Conservation (phyloP, 2,329 filamentous ascomycete species). For the Diaporthe sp. region DNA sequence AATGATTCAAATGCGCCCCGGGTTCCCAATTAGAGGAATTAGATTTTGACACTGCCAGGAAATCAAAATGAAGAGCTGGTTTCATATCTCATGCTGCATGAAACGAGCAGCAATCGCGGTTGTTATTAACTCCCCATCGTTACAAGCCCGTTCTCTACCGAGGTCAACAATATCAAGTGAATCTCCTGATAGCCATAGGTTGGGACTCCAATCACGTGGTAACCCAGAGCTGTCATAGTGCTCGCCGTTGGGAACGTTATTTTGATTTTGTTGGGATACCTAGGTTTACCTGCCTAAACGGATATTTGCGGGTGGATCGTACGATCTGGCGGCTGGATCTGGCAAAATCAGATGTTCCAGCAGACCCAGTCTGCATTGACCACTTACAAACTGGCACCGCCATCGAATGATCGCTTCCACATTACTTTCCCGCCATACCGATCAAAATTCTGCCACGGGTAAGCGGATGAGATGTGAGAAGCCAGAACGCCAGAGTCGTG, state of each 20-base stretch:
- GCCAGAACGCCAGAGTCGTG: background rate
- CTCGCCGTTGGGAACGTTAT: constrained; percentile 21
- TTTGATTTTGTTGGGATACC: constrained; percentile 19
- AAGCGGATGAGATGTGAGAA: background rate
- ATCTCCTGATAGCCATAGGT: constrained; percentile 21
- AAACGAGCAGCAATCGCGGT: background rate
- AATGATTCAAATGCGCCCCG: background rate
- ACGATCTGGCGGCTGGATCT: background rate
- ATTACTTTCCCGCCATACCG: background rate
- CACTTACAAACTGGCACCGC: background rate
- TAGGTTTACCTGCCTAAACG: background rate
- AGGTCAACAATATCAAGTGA: constrained; percentile 20
- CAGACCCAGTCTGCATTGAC: constrained; percentile 5
- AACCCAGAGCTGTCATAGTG: background rate
- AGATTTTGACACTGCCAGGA: no score
- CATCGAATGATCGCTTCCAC: background rate
- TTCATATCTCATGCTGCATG: no score
- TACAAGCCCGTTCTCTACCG: background rate
- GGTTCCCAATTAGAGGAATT: no score
- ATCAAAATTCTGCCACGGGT: background rate
- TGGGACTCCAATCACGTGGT: constrained; percentile 7
- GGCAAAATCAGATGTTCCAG: constrained; percentile 22
- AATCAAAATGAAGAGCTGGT: background rate
- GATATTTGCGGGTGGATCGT: constrained; percentile 13
- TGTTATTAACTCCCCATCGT: background rate